phyloP scores from a whole-genome alignment of 176 grass and related monocot genomes.

The Avena sativa region DNA sequence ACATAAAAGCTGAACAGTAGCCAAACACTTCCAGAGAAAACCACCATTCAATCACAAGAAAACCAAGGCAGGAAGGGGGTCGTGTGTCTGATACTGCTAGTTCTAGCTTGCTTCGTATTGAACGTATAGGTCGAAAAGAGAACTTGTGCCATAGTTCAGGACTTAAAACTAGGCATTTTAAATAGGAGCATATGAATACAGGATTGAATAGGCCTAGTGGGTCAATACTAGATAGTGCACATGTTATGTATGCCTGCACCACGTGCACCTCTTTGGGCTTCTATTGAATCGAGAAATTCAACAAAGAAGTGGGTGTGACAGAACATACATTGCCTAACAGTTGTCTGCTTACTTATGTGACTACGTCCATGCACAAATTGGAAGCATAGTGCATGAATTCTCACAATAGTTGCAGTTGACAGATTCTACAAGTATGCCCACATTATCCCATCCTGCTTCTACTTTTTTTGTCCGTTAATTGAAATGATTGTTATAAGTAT shows the following conservation, averaged over 20 bases:
- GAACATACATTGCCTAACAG: background rate
- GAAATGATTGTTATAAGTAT: background rate
- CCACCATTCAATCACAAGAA: background rate
- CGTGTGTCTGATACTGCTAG: background rate
- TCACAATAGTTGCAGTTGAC: background rate
- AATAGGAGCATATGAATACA: background rate
- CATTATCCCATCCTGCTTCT: background rate
- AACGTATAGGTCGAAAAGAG: background rate
- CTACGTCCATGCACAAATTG: background rate
- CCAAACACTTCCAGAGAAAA: background rate
- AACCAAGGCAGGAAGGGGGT: background rate
- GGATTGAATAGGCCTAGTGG: background rate
- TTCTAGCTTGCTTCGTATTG: background rate
- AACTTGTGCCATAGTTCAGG: background rate
- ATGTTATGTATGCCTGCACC: background rate
- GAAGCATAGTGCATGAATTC: background rate
- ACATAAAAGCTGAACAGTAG: constrained; percentile 1
- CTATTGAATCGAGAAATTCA: background rate
- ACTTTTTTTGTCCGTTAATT: background rate
- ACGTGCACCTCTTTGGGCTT: background rate
- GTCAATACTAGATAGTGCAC: background rate
- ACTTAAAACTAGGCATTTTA: background rate
- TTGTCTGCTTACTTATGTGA: background rate
- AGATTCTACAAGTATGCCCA: background rate
- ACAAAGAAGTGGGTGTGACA: background rate